Evolutionary conservation across 148 eudicot genomes (phyloP).

Genomic region (Agrostemma githago): DNA sequence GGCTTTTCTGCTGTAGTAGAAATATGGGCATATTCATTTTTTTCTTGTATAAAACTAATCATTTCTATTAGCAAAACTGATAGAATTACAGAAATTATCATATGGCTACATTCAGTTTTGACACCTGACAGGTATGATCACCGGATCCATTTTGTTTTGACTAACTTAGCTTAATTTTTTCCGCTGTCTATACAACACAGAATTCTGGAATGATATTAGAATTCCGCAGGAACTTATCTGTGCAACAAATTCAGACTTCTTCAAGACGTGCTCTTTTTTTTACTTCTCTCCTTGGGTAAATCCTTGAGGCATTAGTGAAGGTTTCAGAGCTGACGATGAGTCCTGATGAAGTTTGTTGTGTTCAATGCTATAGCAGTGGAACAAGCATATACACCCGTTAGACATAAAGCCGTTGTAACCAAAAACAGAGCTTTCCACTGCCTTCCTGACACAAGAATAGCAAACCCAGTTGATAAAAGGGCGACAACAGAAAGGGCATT

Average conservation of each 20-base stretch:
- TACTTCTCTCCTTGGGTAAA: neutral
- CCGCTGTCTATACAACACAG: slow-evolving; percentile 11
- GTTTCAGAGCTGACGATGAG: slow-evolving; percentile 70
- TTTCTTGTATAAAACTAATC: neutral
- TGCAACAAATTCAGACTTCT: neutral
- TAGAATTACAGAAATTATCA: neutral
- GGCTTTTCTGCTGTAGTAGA: neutral
- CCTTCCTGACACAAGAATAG: slow-evolving; percentile 58
- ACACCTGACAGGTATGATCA: neutral
- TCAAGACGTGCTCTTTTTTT: neutral
- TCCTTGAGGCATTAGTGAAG: neutral
- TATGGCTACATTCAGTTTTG: neutral
- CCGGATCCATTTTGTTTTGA: neutral
- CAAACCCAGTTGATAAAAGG: slow-evolving; percentile 51
- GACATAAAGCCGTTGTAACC: slow-evolving; percentile 46
- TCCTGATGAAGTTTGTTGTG: slow-evolving; percentile 84
- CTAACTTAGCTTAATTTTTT: neutral
- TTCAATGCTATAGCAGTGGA: slow-evolving; percentile 61
- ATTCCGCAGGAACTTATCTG: neutral
- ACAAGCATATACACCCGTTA: slow-evolving; percentile 65
- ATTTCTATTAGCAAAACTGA: slow-evolving; percentile 5
- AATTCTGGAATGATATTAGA: neutral
- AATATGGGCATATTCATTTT: neutral
- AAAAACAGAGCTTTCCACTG: slow-evolving; percentile 79
- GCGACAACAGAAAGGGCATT: slow-evolving; percentile 50